Evolutionary conservation across 202 grass and related monocot genomes (phyloP), one percentile per base, ranked within the genome.

Genomic region (Bolboschoenoplectus hybrid): DNA sequence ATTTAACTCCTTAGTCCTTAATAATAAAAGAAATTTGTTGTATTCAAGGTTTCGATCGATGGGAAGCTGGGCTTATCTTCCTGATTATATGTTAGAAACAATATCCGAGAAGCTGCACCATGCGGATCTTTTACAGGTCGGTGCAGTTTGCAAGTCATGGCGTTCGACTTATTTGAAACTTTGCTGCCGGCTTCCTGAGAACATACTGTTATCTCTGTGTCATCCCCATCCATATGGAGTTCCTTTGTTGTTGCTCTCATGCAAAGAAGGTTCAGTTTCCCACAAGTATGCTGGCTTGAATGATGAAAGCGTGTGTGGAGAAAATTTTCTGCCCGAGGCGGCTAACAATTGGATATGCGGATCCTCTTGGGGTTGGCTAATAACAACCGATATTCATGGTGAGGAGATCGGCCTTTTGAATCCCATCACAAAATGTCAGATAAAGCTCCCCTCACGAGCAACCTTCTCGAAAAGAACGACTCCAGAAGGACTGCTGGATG

Each of bases 321-420:
- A 76, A n/a, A 19, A 63, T 63, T 82, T 63, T 64, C 57, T 82
- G 36, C 53, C 78, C 6, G 78, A 82, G 52, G 20, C 32, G 2
- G 53, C 78, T 64, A 58, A 82, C 55, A 82, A 40, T 32, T 82
- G 78, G 78, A 82, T 82, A 82, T 82, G 81, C 11, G 62, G 81
- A 67, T 67, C 62, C 47, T 84, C 60, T 43, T 67, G 60, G 55
- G 81, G 81, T 46, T 84, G 81, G 81, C 64, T 84, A 67, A 46
- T 84, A 5, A 69, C 40, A 36, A 44, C 64, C 20, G 81, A 84
- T 5, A 84, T 84, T 36, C 9, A 5, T 66, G 62, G 81, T 3
- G 14, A 84, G 34, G 63, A 84, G 81, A 7, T 84, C 45, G 5
- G 19, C 16, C 81, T 84, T 6, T 53, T 84, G 81, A 71, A 84